These are phyloP conservation scores for Cyberlindnera japonica DNA, from an alignment of 805 yeast species.

Conservation along the genomic window DNA sequence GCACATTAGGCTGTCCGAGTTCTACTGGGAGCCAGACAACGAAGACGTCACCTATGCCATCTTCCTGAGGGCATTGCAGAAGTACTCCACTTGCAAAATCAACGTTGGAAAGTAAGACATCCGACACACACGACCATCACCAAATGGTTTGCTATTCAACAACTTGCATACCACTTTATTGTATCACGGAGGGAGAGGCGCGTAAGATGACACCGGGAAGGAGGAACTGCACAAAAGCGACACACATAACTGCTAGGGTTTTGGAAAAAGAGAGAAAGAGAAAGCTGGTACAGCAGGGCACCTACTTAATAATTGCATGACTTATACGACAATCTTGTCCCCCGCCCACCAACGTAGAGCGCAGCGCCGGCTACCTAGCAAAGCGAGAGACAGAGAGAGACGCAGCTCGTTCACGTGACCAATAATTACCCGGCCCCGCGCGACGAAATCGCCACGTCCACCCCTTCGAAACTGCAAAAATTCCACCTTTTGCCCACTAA, in stretches of 20 bases:
- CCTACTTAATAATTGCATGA: slow-evolving; percentile 5
- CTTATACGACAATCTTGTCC: background rate
- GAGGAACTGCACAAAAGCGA: background rate
- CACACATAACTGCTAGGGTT: background rate
- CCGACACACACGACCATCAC: background rate
- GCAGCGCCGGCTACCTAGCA: too few species aligned
- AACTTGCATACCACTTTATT: too few species aligned
- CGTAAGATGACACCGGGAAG: too few species aligned
- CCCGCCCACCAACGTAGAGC: too few species aligned
- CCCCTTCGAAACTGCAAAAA: slow-evolving; percentile 14
- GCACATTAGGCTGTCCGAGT: slow-evolving; percentile 89
- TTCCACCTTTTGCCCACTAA: slow-evolving; percentile 8
- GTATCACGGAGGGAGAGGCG: too few species aligned
- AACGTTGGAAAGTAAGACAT: slow-evolving; percentile 77
- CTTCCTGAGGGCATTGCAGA: slow-evolving; percentile 71
- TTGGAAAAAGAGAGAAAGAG: background rate
- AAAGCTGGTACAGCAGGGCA: too few species aligned
- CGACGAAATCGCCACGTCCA: slow-evolving; percentile 17
- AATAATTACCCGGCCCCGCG: slow-evolving; percentile 8
- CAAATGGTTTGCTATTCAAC: too few species aligned
- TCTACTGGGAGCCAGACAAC: slow-evolving; percentile 89
- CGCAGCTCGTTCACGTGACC: background rate
- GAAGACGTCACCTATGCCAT: slow-evolving; percentile 77
- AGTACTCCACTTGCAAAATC: slow-evolving; percentile 75
- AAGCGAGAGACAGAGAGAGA: too few species aligned